phyloP scores from a whole-genome alignment of 2,329 filamentous ascomycete genomes.

The Beauveria caledonica region DNA sequence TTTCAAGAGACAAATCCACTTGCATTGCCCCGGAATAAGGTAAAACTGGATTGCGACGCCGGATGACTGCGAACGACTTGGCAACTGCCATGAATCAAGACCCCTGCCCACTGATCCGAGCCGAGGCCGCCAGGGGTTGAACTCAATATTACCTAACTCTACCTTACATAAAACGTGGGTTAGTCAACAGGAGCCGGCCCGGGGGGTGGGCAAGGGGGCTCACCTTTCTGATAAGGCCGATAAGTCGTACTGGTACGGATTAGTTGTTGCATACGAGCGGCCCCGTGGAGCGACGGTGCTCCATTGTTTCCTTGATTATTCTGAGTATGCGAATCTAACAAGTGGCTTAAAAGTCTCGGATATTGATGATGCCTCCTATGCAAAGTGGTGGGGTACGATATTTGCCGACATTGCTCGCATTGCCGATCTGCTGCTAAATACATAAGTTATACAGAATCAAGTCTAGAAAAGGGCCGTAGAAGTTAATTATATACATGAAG shows the following conservation, averaged over 20 bases:
- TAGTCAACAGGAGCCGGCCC: too few relatives aligned
- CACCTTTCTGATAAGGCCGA: background rate
- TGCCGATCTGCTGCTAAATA: background rate
- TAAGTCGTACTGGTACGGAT: background rate
- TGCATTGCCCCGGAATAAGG: background rate
- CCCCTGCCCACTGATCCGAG: background rate
- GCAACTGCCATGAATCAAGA: conserved; percentile 4
- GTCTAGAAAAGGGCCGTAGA: background rate
- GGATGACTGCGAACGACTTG: background rate
- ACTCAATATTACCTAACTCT: too few relatives aligned
- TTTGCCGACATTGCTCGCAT: background rate
- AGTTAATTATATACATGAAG: conserved; percentile 1
- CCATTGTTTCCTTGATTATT: conserved; percentile 1
- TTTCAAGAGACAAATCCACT: background rate
- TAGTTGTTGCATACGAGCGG: background rate
- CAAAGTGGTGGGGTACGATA: background rate
- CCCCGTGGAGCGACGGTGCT: background rate
- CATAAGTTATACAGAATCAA: background rate
- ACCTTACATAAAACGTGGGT: background rate
- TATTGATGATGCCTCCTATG: background rate
- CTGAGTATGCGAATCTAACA: background rate
- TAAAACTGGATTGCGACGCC: background rate
- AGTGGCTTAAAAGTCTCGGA: background rate
- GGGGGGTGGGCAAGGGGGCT: too few relatives aligned
- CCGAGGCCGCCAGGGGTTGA: too few relatives aligned